phyloP scores from a whole-genome alignment of 2,329 filamentous ascomycete species.

The Sporothrix globosa region DNA sequence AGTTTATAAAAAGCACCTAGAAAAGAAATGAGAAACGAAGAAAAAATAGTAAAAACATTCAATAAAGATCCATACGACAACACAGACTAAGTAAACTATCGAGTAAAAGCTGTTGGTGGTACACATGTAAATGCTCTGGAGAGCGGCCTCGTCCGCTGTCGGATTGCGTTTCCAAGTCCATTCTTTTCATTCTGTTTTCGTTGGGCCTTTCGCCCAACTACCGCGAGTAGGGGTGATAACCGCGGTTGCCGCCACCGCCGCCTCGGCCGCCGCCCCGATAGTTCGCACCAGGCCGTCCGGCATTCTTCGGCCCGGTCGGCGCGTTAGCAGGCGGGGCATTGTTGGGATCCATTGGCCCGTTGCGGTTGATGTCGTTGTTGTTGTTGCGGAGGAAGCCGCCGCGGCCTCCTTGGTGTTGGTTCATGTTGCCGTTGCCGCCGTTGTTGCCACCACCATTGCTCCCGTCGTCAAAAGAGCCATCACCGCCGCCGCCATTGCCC shows the following conservation, averaged over 20 bases:
- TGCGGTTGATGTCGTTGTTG: conserved; percentile 35
- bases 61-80: background rate
- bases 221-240: conserved; percentile 74
- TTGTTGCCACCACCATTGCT: conserved; percentile 48
- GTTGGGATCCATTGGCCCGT: conserved; percentile 53
- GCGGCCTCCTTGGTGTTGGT: conserved; percentile 42
- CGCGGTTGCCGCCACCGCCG: conserved; percentile 56
- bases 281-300: conserved; percentile 86
- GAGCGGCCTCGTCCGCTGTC: background rate
- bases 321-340: conserved; percentile 75
- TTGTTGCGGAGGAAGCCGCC: conserved; percentile 42
- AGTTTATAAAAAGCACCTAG: background rate
- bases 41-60: background rate
- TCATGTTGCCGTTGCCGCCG: conserved; percentile 48
- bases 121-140: conserved; percentile 2
- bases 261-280: conserved; percentile 88
- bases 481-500: conserved; percentile 24
- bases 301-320: conserved; percentile 94
- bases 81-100: background rate
- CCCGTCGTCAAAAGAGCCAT: conserved; percentile 90
- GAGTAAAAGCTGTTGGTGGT: conserved; percentile 19
- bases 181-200: background rate
- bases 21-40: background rate
- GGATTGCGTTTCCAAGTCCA: background rate
- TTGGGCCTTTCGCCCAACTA: background rate